Evolutionary conservation across 345 rosid genomes (phyloP).

Genomic region (Camelina hispida): DNA sequence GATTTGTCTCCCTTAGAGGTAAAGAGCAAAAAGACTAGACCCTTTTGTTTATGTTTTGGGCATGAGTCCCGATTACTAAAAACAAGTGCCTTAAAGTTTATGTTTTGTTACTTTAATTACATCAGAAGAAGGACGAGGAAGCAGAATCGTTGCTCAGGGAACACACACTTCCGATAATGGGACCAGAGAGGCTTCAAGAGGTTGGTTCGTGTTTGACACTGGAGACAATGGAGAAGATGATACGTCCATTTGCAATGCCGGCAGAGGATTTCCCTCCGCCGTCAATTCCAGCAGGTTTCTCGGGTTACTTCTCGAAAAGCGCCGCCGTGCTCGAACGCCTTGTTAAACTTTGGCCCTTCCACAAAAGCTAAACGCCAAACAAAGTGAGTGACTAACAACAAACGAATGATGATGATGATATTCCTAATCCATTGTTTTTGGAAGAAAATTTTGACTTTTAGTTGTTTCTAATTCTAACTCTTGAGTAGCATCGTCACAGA

Average conservation of each 20-base stretch:
- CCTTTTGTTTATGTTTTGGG: not conserved
- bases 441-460: not conserved
- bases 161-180: conserved; percentile 96
- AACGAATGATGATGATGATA: not conserved
- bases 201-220: conserved; percentile 80
- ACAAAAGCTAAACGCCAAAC: conserved; percentile 45
- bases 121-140: conserved; percentile 64
- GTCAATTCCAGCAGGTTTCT: conserved; percentile 84
- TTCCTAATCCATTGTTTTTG: not conserved
- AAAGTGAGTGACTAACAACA: not conserved
- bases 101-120: not conserved
- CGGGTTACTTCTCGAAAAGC: conserved; percentile 93
- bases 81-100: not conserved
- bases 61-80: not conserved
- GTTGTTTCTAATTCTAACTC: conserved; percentile 1
- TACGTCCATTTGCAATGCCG: conserved; percentile 96
- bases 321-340: conserved; percentile 87
- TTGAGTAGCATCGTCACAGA: not conserved
- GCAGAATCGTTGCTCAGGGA: conserved; percentile 81
- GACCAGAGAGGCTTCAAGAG: conserved; percentile 98
- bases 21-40: conserved; percentile 28
- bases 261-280: conserved; percentile 99
- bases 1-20: conserved; percentile 97
- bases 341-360: conserved; percentile 82
- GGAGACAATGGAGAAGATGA: conserved; percentile 92